Evolutionary conservation across 208 protist species (phyloP).

Genomic region (Leishmania lainsoni): DNA sequence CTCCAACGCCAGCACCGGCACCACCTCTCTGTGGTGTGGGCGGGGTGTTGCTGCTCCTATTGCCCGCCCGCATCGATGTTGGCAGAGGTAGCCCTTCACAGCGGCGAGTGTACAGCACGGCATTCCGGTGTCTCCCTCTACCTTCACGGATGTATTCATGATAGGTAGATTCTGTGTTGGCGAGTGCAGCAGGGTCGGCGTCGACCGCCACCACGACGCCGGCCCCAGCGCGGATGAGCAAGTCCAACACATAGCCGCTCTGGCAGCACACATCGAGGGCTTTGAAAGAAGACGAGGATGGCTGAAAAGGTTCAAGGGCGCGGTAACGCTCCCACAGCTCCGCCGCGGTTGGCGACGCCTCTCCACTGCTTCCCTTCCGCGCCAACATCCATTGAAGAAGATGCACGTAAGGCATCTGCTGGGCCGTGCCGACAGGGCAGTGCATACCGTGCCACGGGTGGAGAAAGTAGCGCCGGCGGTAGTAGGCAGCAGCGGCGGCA

Average conservation of each 20-base stretch:
- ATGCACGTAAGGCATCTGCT: conserved; percentile 83
- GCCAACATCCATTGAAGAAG: conserved; percentile 76
- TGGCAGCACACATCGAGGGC: conserved; percentile 80
- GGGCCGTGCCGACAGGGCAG: conserved; percentile 57
- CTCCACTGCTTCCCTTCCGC: not conserved
- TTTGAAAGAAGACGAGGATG: conserved; percentile 35
- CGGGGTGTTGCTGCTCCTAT: not conserved
- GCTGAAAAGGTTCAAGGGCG: conserved; percentile 51
- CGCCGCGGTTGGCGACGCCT: not conserved
- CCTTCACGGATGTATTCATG: conserved; percentile 61
- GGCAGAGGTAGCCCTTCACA: conserved; percentile 29
- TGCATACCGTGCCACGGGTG: conserved; percentile 73
- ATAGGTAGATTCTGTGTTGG: conserved; percentile 66
- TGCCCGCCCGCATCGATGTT: not conserved
- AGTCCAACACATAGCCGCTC: conserved; percentile 64
- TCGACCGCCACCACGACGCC: conserved; percentile 54
- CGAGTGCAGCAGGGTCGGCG: conserved; percentile 34
- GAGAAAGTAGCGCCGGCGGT: conserved; percentile 49
- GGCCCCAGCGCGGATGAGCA: conserved; percentile 72
- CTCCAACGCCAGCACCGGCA: not conserved
- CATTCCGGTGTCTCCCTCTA: conserved; percentile 17
- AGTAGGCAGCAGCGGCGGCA: conserved; percentile 30
- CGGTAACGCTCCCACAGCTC: conserved; percentile 42
- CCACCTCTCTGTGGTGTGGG: not conserved
- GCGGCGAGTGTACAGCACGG: conserved; percentile 22